Evolutionary conservation across 2,329 filamentous ascomycete genomes (phyloP), one percentile per base, ranked within the genome.

Genomic region (Aspergillus nomiae): DNA sequence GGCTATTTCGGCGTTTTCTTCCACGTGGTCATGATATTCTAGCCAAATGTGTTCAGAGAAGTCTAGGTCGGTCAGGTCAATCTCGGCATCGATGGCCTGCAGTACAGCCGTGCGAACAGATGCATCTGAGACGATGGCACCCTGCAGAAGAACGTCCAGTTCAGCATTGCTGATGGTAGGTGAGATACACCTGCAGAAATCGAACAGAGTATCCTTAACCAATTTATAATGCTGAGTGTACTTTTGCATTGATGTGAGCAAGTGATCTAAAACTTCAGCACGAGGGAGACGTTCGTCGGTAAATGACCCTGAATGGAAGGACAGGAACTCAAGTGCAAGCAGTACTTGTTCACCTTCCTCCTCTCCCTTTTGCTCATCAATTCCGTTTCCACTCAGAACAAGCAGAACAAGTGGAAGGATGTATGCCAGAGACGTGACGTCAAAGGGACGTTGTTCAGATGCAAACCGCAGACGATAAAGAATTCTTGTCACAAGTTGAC

Each of bases 221-320:
- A 94, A 83, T 78, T 97, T 97, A 82, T 97, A 97, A 78, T 99
- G 95, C 73, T 96, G 93, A 51, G 89, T 90, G 76, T 96, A 97
- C 64, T 81, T 86, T 74, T 96, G 92, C 91, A 99, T 96, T 1
- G 93, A 90, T 51, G 83, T 83, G 61, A 97, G 89, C 43, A 99
- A 82, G 4, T 86, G 84, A 2, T 86, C 82, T 4, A 98, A 78
- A 43, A 97, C 83, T 63, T 93, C 87, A 58, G 86, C 84, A 10
- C 95, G 89, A 34, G 94, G 93, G 30, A 97, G 85, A 36, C 89
- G 86, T 58, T 86, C 83, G 70, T 97, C 91, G 34, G 87, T 84
- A 74, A 83, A 96, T 32, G 89, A 86, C 71, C 90, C 88, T 1
- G 94, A 94, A 75, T 99, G 95, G 78, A 94, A 96, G 1, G 92